Conservation (phyloP, 257 asterid genomes). For the Paulownia fortunei region DNA sequence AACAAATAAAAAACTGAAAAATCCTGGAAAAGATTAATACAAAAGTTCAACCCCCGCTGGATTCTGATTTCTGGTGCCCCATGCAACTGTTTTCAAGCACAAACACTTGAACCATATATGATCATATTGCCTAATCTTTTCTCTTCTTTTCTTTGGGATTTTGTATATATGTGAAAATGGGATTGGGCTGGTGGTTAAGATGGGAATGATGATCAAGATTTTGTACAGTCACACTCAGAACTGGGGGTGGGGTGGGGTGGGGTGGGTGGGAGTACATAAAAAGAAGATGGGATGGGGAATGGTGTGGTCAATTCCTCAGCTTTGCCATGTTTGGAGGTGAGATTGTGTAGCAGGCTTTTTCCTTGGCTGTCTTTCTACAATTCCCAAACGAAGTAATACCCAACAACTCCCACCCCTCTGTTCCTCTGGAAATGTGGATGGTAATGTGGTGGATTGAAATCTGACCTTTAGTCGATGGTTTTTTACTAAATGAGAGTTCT, state of each 20-base stretch:
- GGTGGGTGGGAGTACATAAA: neutral
- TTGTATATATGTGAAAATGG: neutral
- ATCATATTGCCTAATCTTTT: too few species aligned
- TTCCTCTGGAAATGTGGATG: too few species aligned
- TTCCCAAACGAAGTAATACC: slow-evolving; percentile 40
- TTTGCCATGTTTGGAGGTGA: slow-evolving; percentile 33
- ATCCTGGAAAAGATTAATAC: neutral
- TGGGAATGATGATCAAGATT: neutral
- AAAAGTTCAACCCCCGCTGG: neutral
- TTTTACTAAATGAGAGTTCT: too few species aligned
- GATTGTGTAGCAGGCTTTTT: slow-evolving; percentile 43
- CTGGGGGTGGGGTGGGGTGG: neutral
- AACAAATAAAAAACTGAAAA: neutral
- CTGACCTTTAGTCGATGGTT: neutral
- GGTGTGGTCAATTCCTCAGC: slow-evolving; percentile 26
- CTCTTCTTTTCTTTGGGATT: neutral
- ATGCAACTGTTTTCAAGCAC: neutral
- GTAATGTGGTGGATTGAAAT: too few species aligned
- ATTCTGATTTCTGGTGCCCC: neutral
- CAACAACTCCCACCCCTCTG: slow-evolving; percentile 24
- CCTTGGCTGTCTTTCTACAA: slow-evolving; percentile 32
- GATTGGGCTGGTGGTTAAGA: neutral
- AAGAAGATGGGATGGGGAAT: neutral
- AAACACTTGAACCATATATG: too few species aligned
- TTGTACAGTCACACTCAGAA: neutral